phyloP scores from a whole-genome alignment of 768 basidiomycete species.

The Candolleomyces efflorescens region DNA sequence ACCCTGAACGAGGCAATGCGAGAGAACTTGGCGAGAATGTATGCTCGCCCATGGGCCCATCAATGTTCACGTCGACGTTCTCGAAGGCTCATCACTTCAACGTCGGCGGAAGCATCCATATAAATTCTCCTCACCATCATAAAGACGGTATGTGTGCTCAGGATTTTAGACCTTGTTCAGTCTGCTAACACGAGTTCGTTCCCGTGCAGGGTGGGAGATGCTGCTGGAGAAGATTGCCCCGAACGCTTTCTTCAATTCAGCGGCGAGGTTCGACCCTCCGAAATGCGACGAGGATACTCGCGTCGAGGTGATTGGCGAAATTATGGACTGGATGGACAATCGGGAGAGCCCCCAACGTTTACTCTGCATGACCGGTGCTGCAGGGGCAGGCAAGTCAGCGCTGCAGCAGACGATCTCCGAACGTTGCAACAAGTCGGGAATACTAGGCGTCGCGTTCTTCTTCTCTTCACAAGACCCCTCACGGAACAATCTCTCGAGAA shows the following conservation, averaged over 20 bases:
- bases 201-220: no score
- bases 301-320: neutral
- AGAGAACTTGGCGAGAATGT: no score
- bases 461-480: neutral
- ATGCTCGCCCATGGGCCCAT: no score
- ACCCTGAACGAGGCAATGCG: no score
- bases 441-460: neutral
- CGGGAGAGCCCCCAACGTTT: neutral
- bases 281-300: neutral
- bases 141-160: no score
- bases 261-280: neutral
- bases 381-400: constrained; percentile 3
- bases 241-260: neutral
- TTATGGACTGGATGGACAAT: neutral
- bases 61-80: no score
- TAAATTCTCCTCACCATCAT: no score
- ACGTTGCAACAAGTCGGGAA: neutral
- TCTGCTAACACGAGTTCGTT: no score
- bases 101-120: no score
- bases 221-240: no score
- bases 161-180: no score
- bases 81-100: no score
- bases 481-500: neutral
- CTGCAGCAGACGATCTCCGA: neutral
- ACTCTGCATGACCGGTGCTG: constrained; percentile 2